Evolutionary conservation across 768 basidiomycete genomes (phyloP).

Genomic region (Suillus bovinus): DNA sequence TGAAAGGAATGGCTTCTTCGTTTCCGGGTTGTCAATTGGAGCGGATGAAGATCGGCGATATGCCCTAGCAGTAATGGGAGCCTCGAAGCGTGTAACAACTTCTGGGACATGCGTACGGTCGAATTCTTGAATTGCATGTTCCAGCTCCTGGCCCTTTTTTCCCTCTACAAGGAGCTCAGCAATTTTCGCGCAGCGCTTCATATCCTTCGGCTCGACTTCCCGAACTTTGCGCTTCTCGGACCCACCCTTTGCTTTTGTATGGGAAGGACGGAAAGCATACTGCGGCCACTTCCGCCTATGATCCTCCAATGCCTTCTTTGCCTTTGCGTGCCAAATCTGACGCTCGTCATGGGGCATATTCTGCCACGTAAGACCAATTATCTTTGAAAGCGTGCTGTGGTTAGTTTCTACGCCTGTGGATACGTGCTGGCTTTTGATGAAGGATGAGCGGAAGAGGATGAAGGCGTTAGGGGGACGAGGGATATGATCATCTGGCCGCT

Average conservation of each 20-base stretch:
- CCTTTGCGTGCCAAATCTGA: conserved; percentile 76
- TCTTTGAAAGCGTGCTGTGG: conserved; percentile 82
- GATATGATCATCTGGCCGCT: conserved; percentile 74
- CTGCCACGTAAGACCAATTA: conserved; percentile 83
- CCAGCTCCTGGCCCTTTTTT: conserved; percentile 62
- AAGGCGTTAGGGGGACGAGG: conserved; percentile 86
- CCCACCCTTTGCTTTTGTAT: conserved; percentile 34
- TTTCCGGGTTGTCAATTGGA: conserved; percentile 45
- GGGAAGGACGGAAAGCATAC: conserved; percentile 72
- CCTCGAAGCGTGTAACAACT: conserved; percentile 71
- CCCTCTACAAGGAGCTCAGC: conserved; percentile 66
- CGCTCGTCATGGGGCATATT: conserved; percentile 74
- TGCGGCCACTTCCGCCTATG: conserved; percentile 71
- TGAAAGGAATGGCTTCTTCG: conserved; percentile 28
- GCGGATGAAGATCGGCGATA: conserved; percentile 71
- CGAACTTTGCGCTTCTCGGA: conserved; percentile 35
- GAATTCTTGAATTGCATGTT: conserved; percentile 62
- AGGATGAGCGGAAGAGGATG: conserved; percentile 83
- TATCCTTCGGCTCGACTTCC: conserved; percentile 50
- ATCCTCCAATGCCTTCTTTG: conserved; percentile 69
- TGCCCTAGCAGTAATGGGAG: conserved; percentile 68
- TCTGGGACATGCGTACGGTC: conserved; percentile 53
- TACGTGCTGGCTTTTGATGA: conserved; percentile 78
- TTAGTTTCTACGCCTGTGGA: conserved; percentile 78
- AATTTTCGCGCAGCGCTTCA: conserved; percentile 65